Conservation (phyloP, 31 red algal genomes). For the Porphyra umbilicalis region DNA sequence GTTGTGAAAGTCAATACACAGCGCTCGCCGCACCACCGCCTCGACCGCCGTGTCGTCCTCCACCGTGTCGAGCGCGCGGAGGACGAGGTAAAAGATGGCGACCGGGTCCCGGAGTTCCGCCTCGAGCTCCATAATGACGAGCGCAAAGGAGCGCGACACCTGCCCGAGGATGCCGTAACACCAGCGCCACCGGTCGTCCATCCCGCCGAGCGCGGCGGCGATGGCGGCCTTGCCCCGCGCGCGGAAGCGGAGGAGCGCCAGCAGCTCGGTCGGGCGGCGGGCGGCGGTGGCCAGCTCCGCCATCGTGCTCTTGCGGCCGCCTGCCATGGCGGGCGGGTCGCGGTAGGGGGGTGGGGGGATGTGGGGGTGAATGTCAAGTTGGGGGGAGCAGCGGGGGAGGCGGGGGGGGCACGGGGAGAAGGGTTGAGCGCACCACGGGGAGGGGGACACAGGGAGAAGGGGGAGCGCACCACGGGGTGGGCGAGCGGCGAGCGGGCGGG, state of each 20-base stretch:
- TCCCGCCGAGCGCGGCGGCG: constrained; percentile 1
- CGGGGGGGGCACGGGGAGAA: background rate
- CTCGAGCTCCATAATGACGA: constrained; percentile 91
- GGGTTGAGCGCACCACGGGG: background rate
- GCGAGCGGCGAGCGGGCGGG: no score
- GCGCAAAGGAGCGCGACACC: constrained; percentile 92
- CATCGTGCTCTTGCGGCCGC: constrained; percentile 8
- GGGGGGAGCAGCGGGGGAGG: background rate
- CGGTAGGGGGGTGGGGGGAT: no score
- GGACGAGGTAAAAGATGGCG: constrained; percentile 90
- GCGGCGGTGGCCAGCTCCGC: constrained; percentile 41
- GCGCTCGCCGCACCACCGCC: constrained; percentile 19
- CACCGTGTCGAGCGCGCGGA: constrained; percentile 94
- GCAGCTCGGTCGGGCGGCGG: constrained; percentile 41
- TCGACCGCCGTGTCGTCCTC: constrained; percentile 83
- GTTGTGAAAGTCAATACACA: constrained; percentile 59
- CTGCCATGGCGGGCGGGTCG: constrained; percentile 24
- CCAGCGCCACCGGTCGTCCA: constrained; percentile 63
- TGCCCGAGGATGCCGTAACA: constrained; percentile 57
- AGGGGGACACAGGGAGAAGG: background rate
- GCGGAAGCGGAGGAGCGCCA: constrained; percentile 63
- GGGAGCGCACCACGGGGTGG: no score
- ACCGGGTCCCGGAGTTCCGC: constrained; percentile 72
- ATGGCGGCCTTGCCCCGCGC: constrained; percentile 7
- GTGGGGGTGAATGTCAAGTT: no score